Percentiles rank a stretch among this genome's conserved stretches.
These are phyloP conservation scores for Lepidium aucheri DNA, from an alignment of 345 rosid species.

Conservation along the genomic window DNA sequence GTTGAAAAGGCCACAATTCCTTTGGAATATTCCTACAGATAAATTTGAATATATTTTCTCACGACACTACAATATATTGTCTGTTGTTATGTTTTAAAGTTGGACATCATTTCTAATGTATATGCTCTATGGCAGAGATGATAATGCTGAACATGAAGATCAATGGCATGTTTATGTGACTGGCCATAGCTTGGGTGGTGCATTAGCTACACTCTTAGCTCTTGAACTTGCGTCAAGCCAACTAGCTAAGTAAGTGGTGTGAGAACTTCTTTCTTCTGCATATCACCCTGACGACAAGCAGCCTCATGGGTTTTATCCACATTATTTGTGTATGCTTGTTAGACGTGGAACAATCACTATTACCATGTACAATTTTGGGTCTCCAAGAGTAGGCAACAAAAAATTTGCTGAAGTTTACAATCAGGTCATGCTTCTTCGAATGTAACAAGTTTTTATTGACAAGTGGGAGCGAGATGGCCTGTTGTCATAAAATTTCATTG, in stretches of 20 bases:
- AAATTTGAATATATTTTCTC: background rate
- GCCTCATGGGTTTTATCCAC: background rate
- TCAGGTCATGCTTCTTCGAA: constrained; percentile 39
- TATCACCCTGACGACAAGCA: background rate
- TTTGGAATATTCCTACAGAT: background rate
- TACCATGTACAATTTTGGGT: constrained; percentile 94
- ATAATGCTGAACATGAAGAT: constrained; percentile 32
- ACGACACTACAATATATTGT: background rate
- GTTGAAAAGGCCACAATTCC: background rate
- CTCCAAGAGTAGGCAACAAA: constrained; percentile 96
- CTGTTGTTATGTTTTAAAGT: background rate
- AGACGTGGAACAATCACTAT: constrained; percentile 64
- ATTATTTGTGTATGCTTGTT: constrained; percentile 16
- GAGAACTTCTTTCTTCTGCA: background rate
- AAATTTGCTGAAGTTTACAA: constrained; percentile 79
- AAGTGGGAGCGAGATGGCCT: background rate
- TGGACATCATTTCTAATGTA: background rate
- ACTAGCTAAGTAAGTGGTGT: constrained; percentile 55
- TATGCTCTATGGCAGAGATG: constrained; percentile 42
- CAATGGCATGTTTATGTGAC: constrained; percentile 91
- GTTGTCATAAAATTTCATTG: background rate
- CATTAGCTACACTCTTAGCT: constrained; percentile 83
- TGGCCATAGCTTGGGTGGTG: constrained; percentile 98
- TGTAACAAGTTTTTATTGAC: background rate
- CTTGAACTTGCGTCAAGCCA: constrained; percentile 92